A percentile compares a stretch with the other conserved stretches of the same genome.
These are phyloP conservation scores for Colletotrichum magnum DNA, from an alignment of 2,329 filamentous ascomycete genomes.

Conservation along the genomic window DNA sequence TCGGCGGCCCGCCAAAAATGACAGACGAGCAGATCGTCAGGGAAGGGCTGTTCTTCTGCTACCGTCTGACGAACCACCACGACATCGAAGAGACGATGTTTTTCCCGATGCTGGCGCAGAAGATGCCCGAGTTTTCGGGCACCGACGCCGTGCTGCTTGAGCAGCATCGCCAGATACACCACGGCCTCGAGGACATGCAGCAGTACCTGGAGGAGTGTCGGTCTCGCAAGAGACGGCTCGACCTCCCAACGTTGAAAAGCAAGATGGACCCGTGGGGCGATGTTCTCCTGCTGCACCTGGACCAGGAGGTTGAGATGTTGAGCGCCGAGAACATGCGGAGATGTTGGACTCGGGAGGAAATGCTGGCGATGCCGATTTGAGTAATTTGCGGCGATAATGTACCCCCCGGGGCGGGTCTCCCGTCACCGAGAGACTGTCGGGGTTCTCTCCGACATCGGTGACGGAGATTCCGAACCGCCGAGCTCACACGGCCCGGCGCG, in stretches of 20 bases:
- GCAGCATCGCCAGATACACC: slow-evolving; percentile 86
- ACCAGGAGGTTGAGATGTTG: slow-evolving; percentile 84
- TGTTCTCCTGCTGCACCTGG: slow-evolving; percentile 85
- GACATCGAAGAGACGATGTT: slow-evolving; percentile 84
- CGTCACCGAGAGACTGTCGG: not conserved
- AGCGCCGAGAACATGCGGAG: slow-evolving; percentile 89
- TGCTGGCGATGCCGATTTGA: slow-evolving; percentile 78
- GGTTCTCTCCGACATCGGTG: slow-evolving; percentile 23
- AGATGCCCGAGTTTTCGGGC: slow-evolving; percentile 81
- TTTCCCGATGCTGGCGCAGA: slow-evolving; percentile 81
- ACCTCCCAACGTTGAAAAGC: slow-evolving; percentile 71
- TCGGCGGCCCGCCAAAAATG: slow-evolving; percentile 64
- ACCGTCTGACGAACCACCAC: slow-evolving; percentile 81
- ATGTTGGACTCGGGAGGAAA: slow-evolving; percentile 85
- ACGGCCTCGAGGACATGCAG: slow-evolving; percentile 77
- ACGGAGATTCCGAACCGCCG: slow-evolving; percentile 21
- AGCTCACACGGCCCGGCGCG: slow-evolving; percentile 21
- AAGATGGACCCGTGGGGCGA: slow-evolving; percentile 84
- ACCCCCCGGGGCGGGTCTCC: not conserved
- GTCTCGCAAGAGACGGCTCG: slow-evolving; percentile 72
- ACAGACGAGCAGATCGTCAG: slow-evolving; percentile 78
- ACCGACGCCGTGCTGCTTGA: slow-evolving; percentile 71
- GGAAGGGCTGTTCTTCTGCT: slow-evolving; percentile 76
- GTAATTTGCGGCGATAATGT: slow-evolving; percentile 23
- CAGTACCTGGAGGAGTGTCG: slow-evolving; percentile 76